Conservation (phyloP, 768 basidiomycete species). For the Leccinum rimulosum region DNA sequence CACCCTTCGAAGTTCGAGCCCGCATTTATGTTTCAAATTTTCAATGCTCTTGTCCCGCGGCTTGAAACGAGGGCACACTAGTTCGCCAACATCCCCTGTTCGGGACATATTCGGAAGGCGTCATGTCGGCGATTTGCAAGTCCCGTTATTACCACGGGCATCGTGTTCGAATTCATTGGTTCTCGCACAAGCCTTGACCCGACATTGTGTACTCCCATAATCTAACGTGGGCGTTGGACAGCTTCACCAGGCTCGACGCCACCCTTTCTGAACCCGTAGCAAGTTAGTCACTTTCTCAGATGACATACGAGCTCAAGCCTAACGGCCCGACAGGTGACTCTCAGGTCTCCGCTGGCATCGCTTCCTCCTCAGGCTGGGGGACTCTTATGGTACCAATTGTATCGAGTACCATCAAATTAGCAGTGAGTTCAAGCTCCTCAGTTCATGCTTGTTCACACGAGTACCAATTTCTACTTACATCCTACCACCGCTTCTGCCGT, state of each 20-base stretch:
- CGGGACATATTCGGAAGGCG: constrained; percentile 3
- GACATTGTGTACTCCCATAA: constrained; percentile 1
- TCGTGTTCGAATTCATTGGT: background rate
- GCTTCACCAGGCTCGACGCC: background rate
- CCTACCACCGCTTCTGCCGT: background rate
- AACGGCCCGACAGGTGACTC: background rate
- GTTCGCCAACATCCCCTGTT: background rate
- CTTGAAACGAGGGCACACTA: constrained; percentile 8
- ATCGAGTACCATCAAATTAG: background rate
- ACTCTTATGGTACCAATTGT: background rate
- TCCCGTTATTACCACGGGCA: constrained; percentile 19
- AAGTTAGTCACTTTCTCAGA: constrained; percentile 9
- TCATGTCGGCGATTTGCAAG: constrained; percentile 17
- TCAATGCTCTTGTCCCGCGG: background rate
- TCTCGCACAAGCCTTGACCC: background rate
- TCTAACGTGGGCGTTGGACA: background rate
- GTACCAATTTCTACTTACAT: background rate
- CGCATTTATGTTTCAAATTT: background rate
- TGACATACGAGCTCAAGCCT: background rate
- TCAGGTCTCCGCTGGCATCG: background rate
- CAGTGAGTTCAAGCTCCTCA: constrained; percentile 8
- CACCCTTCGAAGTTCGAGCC: background rate
- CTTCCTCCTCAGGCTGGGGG: too few species aligned
- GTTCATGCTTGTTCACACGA: background rate
- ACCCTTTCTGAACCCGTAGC: constrained; percentile 4